Conservation (phyloP, 352 stramenopile species). For the Pythium sukuiense region DNA sequence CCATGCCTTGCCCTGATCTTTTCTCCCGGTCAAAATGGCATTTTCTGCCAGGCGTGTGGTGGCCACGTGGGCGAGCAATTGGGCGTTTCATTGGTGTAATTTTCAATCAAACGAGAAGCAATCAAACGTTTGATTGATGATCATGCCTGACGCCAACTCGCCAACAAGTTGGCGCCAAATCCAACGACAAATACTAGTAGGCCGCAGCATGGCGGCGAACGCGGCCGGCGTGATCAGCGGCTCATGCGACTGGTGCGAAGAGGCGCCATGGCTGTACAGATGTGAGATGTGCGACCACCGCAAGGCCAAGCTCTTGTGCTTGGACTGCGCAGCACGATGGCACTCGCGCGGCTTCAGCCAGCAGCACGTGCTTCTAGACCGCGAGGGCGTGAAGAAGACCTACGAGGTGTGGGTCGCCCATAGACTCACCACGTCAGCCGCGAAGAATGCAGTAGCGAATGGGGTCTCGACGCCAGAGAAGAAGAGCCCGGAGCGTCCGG, state of each 20-base stretch:
- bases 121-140: slow-evolving; percentile 30
- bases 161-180: slow-evolving; percentile 17
- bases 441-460: background rate
- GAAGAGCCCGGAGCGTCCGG: too few relatives aligned
- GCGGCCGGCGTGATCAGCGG: background rate
- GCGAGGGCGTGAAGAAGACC: slow-evolving; percentile 18
- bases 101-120: slow-evolving; percentile 15
- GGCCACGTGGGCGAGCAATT: slow-evolving; percentile 18
- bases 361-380: slow-evolving; percentile 33
- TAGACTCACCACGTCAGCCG: background rate
- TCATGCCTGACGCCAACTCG: background rate
- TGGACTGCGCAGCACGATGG: slow-evolving; percentile 34
- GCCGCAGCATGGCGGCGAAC: slow-evolving; percentile 2
- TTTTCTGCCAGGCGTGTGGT: slow-evolving; percentile 20
- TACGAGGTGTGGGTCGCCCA: slow-evolving; percentile 27
- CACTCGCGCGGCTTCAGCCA: slow-evolving; percentile 41
- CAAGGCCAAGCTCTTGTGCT: slow-evolving; percentile 30
- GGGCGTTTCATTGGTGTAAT: slow-evolving; percentile 17
- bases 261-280: slow-evolving; percentile 33
- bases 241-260: slow-evolving; percentile 38
- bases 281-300: slow-evolving; percentile 41
- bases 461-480: background rate
- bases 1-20: background rate
- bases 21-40: slow-evolving; percentile 8
- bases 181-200: background rate